Evolutionary conservation across 2,329 filamentous ascomycete genomes (phyloP).

Genomic region (Sporothrix phasma): DNA sequence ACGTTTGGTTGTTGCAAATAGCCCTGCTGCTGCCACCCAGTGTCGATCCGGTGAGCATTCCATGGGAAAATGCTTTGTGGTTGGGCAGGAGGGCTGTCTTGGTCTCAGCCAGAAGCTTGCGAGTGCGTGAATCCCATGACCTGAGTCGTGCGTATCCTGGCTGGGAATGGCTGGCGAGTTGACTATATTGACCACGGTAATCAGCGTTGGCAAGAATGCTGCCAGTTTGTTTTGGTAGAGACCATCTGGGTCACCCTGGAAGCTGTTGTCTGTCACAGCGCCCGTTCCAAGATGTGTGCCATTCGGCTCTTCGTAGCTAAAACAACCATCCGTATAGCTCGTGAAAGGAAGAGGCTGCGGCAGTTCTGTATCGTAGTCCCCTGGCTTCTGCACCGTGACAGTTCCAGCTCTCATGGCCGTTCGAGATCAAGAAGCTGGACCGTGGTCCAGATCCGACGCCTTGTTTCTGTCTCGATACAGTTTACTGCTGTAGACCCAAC

Average conservation of each 20-base stretch:
- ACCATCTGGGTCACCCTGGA: slow-evolving; percentile 16
- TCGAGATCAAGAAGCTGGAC: slow-evolving; percentile 23
- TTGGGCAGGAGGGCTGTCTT: slow-evolving; percentile 9
- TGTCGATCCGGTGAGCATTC: neutral
- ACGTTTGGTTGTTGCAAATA: neutral
- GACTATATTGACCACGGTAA: slow-evolving; percentile 17
- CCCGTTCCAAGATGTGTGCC: neutral
- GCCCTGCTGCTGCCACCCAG: neutral
- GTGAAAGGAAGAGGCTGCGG: slow-evolving; percentile 10
- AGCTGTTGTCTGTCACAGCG: neutral
- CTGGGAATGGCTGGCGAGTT: slow-evolving; percentile 21
- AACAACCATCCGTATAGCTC: neutral
- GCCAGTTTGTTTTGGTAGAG: slow-evolving; percentile 20
- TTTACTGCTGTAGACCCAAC: neutral
- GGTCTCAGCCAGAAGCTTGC: slow-evolving; percentile 16
- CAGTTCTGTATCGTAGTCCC: slow-evolving; percentile 19
- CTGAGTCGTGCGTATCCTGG: slow-evolving; percentile 29
- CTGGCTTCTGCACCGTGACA: slow-evolving; percentile 12
- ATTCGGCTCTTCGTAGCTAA: slow-evolving; percentile 6
- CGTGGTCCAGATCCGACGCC: slow-evolving; percentile 21
- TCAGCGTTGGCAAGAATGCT: slow-evolving; percentile 18
- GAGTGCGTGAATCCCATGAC: slow-evolving; percentile 30
- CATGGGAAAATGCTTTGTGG: neutral
- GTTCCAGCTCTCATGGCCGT: slow-evolving; percentile 23
- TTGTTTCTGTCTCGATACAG: slow-evolving; percentile 19